Conservation (phyloP, 1,284 basidiomycete genomes). For the Cutaneotrichosporon sp. region DNA sequence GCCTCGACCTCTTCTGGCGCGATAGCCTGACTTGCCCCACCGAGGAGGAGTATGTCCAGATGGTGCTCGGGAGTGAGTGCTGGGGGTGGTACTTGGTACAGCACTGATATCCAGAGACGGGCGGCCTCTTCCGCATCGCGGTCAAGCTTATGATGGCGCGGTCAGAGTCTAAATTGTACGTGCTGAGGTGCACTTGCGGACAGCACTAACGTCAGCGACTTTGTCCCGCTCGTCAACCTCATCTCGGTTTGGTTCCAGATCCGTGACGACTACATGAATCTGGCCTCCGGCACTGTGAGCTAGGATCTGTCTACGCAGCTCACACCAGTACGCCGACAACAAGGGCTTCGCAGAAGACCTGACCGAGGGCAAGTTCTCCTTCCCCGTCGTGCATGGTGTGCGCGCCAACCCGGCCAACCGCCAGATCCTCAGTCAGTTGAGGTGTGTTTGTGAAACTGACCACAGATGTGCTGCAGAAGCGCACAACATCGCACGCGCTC, state of each 20-base stretch:
- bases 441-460: slow-evolving; percentile 7
- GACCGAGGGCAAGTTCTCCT: slow-evolving; percentile 95
- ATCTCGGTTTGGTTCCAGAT: slow-evolving; percentile 96
- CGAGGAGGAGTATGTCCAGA: slow-evolving; percentile 90
- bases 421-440: slow-evolving; percentile 73
- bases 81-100: background rate
- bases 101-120: slow-evolving; percentile 70
- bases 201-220: slow-evolving; percentile 63
- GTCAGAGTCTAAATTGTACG: slow-evolving; percentile 64
- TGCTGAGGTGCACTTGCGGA: background rate
- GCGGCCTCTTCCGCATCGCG: slow-evolving; percentile 87
- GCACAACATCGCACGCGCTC: slow-evolving; percentile 73
- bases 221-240: slow-evolving; percentile 88
- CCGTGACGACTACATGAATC: slow-evolving; percentile 95
- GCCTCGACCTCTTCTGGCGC: slow-evolving; percentile 91
- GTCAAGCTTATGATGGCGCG: slow-evolving; percentile 94
- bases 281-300: slow-evolving; percentile 76
- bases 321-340: slow-evolving; percentile 75
- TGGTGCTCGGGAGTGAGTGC: slow-evolving; percentile 91
- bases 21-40: slow-evolving; percentile 90
- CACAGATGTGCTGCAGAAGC: slow-evolving; percentile 87
- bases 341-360: slow-evolving; percentile 96
- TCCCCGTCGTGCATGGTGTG: slow-evolving; percentile 88
- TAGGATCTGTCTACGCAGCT: background rate
- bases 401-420: slow-evolving; percentile 71